A percentile compares a stretch with the other conserved stretches of the same genome.
Evolutionary conservation across 1,284 basidiomycete genomes (phyloP).

Genomic region (Cutaneotrichosporon dermatis): DNA sequence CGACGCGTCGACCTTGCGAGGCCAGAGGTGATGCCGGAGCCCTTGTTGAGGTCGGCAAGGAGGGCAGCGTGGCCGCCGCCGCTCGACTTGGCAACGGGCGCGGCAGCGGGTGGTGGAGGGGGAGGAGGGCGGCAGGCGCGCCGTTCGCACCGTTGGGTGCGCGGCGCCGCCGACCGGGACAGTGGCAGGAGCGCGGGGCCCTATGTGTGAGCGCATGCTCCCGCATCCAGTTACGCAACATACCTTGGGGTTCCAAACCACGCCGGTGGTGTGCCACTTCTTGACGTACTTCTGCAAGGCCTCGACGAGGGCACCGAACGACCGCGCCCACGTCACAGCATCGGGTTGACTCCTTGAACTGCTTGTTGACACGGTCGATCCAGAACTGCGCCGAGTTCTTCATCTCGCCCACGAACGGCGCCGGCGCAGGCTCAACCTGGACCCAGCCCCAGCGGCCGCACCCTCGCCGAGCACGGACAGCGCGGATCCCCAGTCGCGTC

Average conservation of each 20-base stretch:
- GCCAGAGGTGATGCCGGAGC: constrained; percentile 82
- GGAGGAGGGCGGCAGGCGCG: background rate
- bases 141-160: background rate
- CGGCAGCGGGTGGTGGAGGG: constrained; percentile 52
- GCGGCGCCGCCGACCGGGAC: background rate
- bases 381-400: constrained; percentile 89
- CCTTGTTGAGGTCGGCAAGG: constrained; percentile 88
- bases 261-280: constrained; percentile 80
- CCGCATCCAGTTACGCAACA: background rate
- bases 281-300: constrained; percentile 77
- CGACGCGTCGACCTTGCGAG: constrained; percentile 86
- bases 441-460: constrained; percentile 87
- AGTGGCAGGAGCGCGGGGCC: constrained; percentile 10
- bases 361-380: constrained; percentile 84
- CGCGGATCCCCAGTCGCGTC: constrained; percentile 77
- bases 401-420: constrained; percentile 73
- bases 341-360: constrained; percentile 83
- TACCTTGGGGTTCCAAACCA: constrained; percentile 85
- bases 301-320: constrained; percentile 69
- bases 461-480: constrained; percentile 78
- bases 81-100: constrained; percentile 54
- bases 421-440: constrained; percentile 62
- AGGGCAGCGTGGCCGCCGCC: constrained; percentile 69
- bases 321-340: constrained; percentile 82
- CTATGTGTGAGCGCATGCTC: constrained; percentile 1